A percentile compares a stretch with the other conserved stretches of the same genome.
These are phyloP conservation scores for Aspergillus steynii DNA, from an alignment of 495 filamentous ascomycete species.

Conservation along the genomic window DNA sequence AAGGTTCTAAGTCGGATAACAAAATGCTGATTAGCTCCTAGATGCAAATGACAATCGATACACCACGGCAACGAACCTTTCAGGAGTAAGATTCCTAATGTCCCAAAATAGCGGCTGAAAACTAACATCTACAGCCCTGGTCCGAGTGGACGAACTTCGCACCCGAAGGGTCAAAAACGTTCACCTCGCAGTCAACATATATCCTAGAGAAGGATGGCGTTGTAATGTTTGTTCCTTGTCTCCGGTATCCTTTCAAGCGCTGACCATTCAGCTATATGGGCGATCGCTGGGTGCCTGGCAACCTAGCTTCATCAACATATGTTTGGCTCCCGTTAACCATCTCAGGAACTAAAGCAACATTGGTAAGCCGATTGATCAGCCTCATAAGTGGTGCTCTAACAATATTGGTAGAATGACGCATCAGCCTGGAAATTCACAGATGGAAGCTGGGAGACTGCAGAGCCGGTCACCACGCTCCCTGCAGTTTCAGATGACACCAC, in stretches of 20 bases:
- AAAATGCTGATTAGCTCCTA: background rate
- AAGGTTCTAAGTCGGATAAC: background rate
- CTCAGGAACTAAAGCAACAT: slow-evolving; percentile 49
- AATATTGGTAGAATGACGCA: background rate
- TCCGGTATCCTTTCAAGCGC: background rate
- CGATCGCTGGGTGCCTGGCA: slow-evolving; percentile 60
- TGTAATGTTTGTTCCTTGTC: slow-evolving; percentile 2
- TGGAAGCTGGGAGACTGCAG: slow-evolving; percentile 5
- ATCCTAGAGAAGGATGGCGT: slow-evolving; percentile 7
- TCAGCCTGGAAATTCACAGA: slow-evolving; percentile 7
- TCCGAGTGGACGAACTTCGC: slow-evolving; percentile 61
- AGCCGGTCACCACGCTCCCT: background rate
- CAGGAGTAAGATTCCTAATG: slow-evolving; percentile 14
- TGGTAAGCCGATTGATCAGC: background rate
- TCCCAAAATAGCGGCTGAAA: background rate
- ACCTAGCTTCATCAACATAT: slow-evolving; percentile 62
- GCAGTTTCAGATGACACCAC: slow-evolving; percentile 3
- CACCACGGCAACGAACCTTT: slow-evolving; percentile 40
- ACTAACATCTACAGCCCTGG: slow-evolving; percentile 42
- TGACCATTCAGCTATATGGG: slow-evolving; percentile 58
- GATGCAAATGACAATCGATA: slow-evolving; percentile 59
- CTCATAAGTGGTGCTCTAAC: background rate
- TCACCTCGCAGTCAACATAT: slow-evolving; percentile 13
- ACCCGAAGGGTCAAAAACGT: slow-evolving; percentile 53
- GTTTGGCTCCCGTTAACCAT: slow-evolving; percentile 66